phyloP scores from a whole-genome alignment of 2,329 filamentous ascomycete species.

The Dactylellina haptotyla region DNA sequence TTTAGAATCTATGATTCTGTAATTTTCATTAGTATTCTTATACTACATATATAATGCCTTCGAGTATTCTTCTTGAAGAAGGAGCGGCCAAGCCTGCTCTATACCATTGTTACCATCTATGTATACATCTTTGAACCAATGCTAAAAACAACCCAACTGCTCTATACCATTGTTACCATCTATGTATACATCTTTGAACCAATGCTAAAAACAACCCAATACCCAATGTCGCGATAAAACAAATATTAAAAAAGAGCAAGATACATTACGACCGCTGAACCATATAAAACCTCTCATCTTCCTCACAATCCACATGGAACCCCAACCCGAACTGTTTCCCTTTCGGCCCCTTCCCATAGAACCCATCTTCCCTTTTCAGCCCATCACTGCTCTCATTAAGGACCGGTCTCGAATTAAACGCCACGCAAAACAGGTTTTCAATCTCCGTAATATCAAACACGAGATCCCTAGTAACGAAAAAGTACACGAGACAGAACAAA shows the following conservation, averaged over 20 bases:
- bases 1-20: background rate
- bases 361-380: slow-evolving; percentile 19
- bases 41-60: no score
- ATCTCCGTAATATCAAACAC: slow-evolving; percentile 51
- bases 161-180: no score
- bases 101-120: background rate
- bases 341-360: slow-evolving; percentile 36
- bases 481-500: slow-evolving; percentile 65
- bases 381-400: background rate
- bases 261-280: slow-evolving; percentile 6
- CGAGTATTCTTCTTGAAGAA: no score
- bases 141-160: background rate
- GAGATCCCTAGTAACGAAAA: slow-evolving; percentile 35
- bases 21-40: no score
- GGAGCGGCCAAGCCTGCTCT: no score
- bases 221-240: background rate
- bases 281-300: slow-evolving; percentile 41
- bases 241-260: slow-evolving; percentile 1
- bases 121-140: background rate
- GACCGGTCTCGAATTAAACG: slow-evolving; percentile 32
- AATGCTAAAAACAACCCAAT: background rate
- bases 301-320: slow-evolving; percentile 38
- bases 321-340: slow-evolving; percentile 34
- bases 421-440: slow-evolving; percentile 50
- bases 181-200: background rate